Evolutionary conservation across 73 alveolate species (phyloP).

Genomic region (Diophrys appendiculata): DNA sequence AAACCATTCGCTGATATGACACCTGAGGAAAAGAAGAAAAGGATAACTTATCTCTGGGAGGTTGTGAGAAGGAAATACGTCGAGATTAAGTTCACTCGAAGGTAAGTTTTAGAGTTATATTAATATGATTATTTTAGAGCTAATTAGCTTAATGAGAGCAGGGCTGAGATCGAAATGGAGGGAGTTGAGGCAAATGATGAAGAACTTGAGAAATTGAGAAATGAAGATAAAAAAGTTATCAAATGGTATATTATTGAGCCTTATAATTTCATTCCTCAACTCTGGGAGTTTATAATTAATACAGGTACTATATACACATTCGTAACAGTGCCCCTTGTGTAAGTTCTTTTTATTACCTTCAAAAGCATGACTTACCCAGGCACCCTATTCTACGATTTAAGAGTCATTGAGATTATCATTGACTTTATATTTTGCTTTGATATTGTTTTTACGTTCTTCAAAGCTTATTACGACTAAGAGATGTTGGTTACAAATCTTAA

Average conservation of each 20-base stretch:
- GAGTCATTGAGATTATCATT: constrained; percentile 12
- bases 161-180: background rate
- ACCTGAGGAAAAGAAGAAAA: constrained; percentile 17
- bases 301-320: constrained; percentile 36
- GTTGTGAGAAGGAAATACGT: constrained; percentile 7
- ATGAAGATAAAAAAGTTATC: background rate
- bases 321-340: constrained; percentile 38
- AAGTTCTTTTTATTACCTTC: constrained; percentile 4
- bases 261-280: constrained; percentile 11
- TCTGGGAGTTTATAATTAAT: constrained; percentile 37
- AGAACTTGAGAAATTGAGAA: background rate
- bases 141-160: constrained; percentile 2
- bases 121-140: constrained; percentile 5
- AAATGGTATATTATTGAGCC: constrained; percentile 37
- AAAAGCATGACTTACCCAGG: background rate
- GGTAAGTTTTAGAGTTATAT: constrained; percentile 6
- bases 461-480: constrained; percentile 7
- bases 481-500: background rate
- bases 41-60: constrained; percentile 20
- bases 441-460: constrained; percentile 30
- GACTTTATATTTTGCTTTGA: constrained; percentile 28
- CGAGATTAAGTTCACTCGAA: constrained; percentile 2
- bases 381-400: background rate
- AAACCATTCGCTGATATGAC: too few species aligned
- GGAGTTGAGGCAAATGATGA: constrained; percentile 3